Evolutionary conservation across 108 stramenopile species (phyloP).

Genomic region (Nitzschia sp.): DNA sequence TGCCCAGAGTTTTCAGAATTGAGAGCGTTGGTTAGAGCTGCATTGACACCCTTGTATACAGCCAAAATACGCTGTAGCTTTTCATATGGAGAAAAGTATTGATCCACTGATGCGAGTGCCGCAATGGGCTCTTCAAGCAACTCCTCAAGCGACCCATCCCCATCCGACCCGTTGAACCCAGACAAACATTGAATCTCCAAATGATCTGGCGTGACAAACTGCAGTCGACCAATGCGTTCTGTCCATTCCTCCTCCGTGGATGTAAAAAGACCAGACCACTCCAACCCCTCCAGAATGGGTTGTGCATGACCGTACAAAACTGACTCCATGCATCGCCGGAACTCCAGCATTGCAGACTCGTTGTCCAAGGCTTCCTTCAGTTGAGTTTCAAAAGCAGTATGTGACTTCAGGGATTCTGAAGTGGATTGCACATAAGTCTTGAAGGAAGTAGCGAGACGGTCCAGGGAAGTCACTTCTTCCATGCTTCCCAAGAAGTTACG

Average conservation of each 20-base stretch:
- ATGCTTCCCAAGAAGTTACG: conserved; percentile 38
- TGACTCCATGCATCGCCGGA: conserved; percentile 47
- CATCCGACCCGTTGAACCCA: conserved; percentile 8
- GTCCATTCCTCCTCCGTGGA: conserved; percentile 30
- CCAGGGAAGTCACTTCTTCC: conserved; percentile 13
- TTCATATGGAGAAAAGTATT: conserved; percentile 69
- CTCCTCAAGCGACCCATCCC: conserved; percentile 30
- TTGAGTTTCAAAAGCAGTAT: conserved; percentile 34
- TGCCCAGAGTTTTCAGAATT: conserved; percentile 19
- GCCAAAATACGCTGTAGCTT: conserved; percentile 64
- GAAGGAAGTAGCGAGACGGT: conserved; percentile 13
- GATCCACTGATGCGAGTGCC: conserved; percentile 48
- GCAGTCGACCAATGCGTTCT: conserved; percentile 33
- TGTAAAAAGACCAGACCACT: conserved; percentile 20
- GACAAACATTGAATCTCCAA: conserved; percentile 73
- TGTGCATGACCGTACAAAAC: conserved; percentile 51
- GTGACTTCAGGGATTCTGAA: conserved; percentile 17
- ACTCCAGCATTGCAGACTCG: conserved; percentile 8
- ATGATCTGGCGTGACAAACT: conserved; percentile 73
- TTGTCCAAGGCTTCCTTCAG: conserved; percentile 12
- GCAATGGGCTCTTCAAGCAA: conserved; percentile 47
- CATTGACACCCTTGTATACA: conserved; percentile 62
- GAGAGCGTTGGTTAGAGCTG: conserved; percentile 51
- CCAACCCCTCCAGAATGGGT: conserved; percentile 7
- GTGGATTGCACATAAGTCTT: conserved; percentile 31